Evolutionary conservation across 78 protist species (phyloP).

Genomic region (Paratrimastix pyriformis): DNA sequence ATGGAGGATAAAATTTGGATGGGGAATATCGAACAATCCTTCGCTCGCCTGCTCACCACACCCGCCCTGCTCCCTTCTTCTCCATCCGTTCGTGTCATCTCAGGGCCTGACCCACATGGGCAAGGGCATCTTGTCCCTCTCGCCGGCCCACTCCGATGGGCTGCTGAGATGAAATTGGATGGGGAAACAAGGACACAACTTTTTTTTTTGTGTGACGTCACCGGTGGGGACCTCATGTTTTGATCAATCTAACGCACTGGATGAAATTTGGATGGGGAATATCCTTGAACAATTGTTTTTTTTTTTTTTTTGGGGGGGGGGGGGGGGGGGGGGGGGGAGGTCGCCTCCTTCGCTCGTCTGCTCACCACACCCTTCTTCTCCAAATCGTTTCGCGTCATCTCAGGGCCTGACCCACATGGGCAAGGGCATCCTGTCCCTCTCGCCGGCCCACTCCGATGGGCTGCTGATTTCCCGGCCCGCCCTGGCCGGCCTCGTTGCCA

Average conservation of each 20-base stretch:
- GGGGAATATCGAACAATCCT: no score
- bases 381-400: not conserved
- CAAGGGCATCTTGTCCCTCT: slow-evolving; percentile 82
- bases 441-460: slow-evolving; percentile 74
- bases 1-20: no score
- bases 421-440: slow-evolving; percentile 82
- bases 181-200: no score
- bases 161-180: no score
- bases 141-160: slow-evolving; percentile 74
- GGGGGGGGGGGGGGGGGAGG: no score
- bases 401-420: slow-evolving; percentile 86
- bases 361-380: no score
- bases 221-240: no score
- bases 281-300: not conserved
- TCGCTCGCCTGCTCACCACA: no score
- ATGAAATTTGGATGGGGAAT: not conserved
- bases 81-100: not conserved
- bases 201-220: no score
- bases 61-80: no score
- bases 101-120: slow-evolving; percentile 86
- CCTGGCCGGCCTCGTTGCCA: slow-evolving; percentile 31
- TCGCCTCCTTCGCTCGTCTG: no score
- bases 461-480: slow-evolving; percentile 54
- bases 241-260: not conserved
- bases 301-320: not conserved